Conservation (phyloP, 768 basidiomycete genomes). For the Tubosaeta brunneosetosa region DNA sequence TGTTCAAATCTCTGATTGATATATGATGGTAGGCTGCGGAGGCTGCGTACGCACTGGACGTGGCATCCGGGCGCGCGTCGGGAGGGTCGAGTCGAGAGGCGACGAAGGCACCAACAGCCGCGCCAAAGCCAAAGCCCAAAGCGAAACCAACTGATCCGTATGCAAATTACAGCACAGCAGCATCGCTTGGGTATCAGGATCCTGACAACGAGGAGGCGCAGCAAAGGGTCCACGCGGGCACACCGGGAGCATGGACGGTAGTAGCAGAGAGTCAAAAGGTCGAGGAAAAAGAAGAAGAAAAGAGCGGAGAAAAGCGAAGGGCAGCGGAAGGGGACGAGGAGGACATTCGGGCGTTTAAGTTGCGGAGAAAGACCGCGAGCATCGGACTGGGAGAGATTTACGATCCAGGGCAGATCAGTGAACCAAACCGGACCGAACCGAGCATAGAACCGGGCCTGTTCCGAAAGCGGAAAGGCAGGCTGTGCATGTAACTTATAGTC, state of each 20-base stretch:
- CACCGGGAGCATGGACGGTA: slow-evolving; percentile 75
- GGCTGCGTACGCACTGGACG: slow-evolving; percentile 73
- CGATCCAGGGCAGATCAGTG: slow-evolving; percentile 51
- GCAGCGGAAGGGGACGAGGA: slow-evolving; percentile 43
- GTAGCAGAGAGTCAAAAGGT: slow-evolving; percentile 31
- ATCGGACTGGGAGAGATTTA: slow-evolving; percentile 74
- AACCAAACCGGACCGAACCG: slow-evolving; percentile 5
- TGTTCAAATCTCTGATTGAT: background rate
- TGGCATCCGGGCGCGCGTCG: slow-evolving; percentile 58
- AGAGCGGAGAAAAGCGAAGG: slow-evolving; percentile 31
- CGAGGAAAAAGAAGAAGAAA: background rate
- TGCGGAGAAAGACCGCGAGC: slow-evolving; percentile 55
- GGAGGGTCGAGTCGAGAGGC: slow-evolving; percentile 1
- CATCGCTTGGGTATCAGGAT: slow-evolving; percentile 75
- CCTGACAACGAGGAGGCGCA: slow-evolving; percentile 71
- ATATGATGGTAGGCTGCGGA: slow-evolving; percentile 56
- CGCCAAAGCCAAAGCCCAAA: slow-evolving; percentile 34
- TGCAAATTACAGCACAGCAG: slow-evolving; percentile 85
- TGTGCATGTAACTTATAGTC: background rate
- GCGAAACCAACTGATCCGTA: slow-evolving; percentile 59
- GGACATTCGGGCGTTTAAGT: slow-evolving; percentile 54
- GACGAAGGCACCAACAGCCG: slow-evolving; percentile 16
- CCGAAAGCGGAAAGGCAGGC: slow-evolving; percentile 17
- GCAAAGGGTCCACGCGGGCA: slow-evolving; percentile 57
- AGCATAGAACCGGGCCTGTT: slow-evolving; percentile 12